Percentiles rank a stretch among this genome's conserved stretches.
Evolutionary conservation across 371 early-diverging fungal species (phyloP).

Genomic region (Mortierella polycephala): DNA sequence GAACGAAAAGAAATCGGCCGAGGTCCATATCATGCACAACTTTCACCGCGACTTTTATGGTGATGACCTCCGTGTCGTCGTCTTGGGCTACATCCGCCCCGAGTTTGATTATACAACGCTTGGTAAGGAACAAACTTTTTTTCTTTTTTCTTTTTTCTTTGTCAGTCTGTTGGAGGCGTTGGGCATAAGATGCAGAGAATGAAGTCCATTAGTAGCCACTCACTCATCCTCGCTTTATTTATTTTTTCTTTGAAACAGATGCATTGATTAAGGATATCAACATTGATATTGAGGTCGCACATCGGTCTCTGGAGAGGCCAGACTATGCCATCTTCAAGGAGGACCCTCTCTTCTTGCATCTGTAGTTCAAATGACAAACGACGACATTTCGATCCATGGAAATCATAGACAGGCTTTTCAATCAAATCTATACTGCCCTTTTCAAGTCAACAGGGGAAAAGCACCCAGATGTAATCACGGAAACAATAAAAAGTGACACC

Average conservation of each 20-base stretch:
- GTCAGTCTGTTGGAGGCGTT: neutral
- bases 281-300: constrained; percentile 86
- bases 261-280: constrained; percentile 93
- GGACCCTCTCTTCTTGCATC: constrained; percentile 36
- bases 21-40: constrained; percentile 94
- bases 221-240: neutral
- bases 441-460: no score
- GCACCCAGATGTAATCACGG: no score
- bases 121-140: constrained; percentile 59
- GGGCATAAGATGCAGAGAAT: neutral
- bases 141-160: neutral
- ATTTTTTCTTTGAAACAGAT: constrained; percentile 66
- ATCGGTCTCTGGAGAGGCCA: constrained; percentile 72
- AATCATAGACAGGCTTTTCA: no score
- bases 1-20: constrained; percentile 95
- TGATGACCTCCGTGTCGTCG: constrained; percentile 79
- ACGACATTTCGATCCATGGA: no score
- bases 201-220: neutral
- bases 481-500: no score
- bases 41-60: constrained; percentile 94
- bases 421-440: no score
- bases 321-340: constrained; percentile 56
- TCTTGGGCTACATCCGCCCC: constrained; percentile 90
- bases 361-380: neutral
- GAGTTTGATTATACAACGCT: constrained; percentile 90